phyloP scores from a whole-genome alignment of 148 eudicot genomes.

The Spergularia bocconei region DNA sequence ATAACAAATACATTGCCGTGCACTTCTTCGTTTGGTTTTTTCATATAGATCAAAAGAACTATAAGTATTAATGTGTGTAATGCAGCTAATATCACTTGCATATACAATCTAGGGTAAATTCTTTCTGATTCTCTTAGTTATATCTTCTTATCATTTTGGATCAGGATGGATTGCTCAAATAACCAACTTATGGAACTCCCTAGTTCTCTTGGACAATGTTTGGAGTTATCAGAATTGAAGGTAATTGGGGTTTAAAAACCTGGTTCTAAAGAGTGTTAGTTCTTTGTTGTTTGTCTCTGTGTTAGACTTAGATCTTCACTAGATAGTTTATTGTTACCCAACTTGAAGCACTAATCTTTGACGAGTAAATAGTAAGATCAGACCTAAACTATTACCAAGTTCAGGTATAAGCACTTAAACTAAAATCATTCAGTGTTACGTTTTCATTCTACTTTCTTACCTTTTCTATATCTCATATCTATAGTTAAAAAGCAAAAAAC shows the following conservation, averaged over 20 bases:
- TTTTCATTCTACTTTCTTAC: no score
- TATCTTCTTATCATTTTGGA: constrained; percentile 10
- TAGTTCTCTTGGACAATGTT: constrained; percentile 70
- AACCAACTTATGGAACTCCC: constrained; percentile 74
- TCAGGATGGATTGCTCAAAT: constrained; percentile 93
- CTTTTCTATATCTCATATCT: no score
- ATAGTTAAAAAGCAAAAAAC: no score
- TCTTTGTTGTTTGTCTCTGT: constrained; percentile 1
- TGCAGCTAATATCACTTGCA: not conserved
- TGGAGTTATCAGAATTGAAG: constrained; percentile 75
- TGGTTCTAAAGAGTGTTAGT: constrained; percentile 4
- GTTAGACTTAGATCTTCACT: not conserved
- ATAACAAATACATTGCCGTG: not conserved
- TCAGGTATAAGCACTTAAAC: no score
- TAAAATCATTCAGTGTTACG: no score
- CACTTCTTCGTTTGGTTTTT: not conserved
- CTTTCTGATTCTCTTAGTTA: not conserved
- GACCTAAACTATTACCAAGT: no score
- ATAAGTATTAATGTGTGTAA: not conserved
- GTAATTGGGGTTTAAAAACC: constrained; percentile 27
- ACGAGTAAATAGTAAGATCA: not conserved
- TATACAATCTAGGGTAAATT: not conserved
- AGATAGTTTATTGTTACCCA: not conserved
- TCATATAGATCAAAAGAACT: not conserved
- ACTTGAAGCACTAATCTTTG: not conserved